phyloP scores from a whole-genome alignment of 2,329 filamentous ascomycete species.

The Diaporthe sp. region DNA sequence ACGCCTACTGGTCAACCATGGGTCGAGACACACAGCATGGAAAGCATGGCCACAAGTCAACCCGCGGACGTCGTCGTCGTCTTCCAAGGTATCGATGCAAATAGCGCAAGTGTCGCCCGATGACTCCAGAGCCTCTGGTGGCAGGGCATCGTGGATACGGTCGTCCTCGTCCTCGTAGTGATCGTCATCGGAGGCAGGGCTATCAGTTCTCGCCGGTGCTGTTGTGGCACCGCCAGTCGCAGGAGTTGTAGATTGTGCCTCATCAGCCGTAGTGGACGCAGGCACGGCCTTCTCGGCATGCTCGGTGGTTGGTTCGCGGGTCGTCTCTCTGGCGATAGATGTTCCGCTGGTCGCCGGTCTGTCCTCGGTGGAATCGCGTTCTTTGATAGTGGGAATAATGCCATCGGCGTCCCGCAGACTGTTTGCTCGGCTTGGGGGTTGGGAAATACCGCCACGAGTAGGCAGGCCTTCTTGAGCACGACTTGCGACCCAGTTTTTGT shows the following conservation, averaged over 20 bases:
- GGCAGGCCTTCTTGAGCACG: constrained; percentile 87
- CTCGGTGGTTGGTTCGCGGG: constrained; percentile 32
- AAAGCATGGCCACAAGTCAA: constrained; percentile 98
- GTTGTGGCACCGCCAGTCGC: constrained; percentile 40
- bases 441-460: constrained; percentile 84
- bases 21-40: constrained; percentile 94
- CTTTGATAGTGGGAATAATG: constrained; percentile 61
- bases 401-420: constrained; percentile 79
- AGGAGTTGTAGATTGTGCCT: constrained; percentile 27
- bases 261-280: neutral
- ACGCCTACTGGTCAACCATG: constrained; percentile 93
- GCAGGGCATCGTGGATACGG: constrained; percentile 84
- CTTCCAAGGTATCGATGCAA: constrained; percentile 92
- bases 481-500: constrained; percentile 92
- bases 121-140: constrained; percentile 82
- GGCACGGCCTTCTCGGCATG: constrained; percentile 34
- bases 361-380: constrained; percentile 59
- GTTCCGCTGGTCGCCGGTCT: constrained; percentile 48
- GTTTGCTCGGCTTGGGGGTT: constrained; percentile 77
- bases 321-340: constrained; percentile 47
- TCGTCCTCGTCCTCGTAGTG: constrained; percentile 81
- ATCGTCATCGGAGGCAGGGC: constrained; percentile 43
- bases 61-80: constrained; percentile 95
- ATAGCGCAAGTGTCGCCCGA: constrained; percentile 96
- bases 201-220: constrained; percentile 28